Evolutionary conservation across 1,284 basidiomycete species (phyloP), one percentile per base, ranked within the genome.

Genomic region (Irpex sp.): DNA sequence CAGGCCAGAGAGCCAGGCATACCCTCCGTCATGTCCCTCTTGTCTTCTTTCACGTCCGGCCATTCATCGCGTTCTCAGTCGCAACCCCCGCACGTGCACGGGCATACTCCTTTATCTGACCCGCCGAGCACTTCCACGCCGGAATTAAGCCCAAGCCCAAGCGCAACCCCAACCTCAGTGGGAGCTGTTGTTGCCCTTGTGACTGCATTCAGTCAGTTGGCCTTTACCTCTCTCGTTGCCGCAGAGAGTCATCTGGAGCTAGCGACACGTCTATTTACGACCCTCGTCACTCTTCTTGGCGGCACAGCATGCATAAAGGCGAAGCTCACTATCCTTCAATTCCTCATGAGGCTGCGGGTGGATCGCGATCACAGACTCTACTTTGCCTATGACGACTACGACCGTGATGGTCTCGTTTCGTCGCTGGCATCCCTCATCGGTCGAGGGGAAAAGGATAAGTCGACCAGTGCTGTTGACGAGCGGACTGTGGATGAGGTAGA

Each of bases 291-390:
- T 35, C 72, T 87, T 13, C 66, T 77, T 19, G 68, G 75, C 0
- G 73, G 77, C 13, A 81, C 82, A 1, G 81, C 77, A 65, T 90
- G 89, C 35, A 75, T 84, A 0, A 79, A 83, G 17, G 89, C 92
- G 0, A 81, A 94, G 26, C 75, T 98, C 15, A 79, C 86, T 2
- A 84, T 92, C 1, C 78, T 99, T 7, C 94, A 97, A 71, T 97
- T 96, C 81, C 74, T 97, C 63, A 87, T 96, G 78, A 89, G 95
- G 9, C 79, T 99, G 21, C 84, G 97, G 57, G 95, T 94, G 1
- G 96, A 98, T 72, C 87, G 93, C 2, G 92, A 95, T 69, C 97
- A 99, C 73, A 84, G 90, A 13, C 75, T 99, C 47, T 97, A 92
- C 74, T 89, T 93, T 58, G 79, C 79, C 7, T 75, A 80, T 58